phyloP scores from a whole-genome alignment of 75 land plant species.

The Pinus tabuliformis region DNA sequence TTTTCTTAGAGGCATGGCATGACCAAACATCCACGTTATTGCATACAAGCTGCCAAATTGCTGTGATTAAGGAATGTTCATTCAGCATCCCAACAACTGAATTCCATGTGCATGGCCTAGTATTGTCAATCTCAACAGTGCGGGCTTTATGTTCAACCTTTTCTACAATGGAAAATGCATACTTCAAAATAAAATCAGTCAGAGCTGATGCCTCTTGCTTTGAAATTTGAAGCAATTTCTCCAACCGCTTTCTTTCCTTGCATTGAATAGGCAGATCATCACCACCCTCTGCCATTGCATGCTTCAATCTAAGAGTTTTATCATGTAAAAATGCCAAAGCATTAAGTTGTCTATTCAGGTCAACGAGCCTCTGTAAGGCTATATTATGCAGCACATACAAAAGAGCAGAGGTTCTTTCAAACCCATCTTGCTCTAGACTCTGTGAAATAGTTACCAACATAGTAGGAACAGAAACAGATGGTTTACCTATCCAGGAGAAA shows the following conservation, averaged over 20 bases:
- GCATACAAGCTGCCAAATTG: constrained; percentile 69
- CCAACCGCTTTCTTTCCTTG: constrained; percentile 31
- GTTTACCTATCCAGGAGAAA: constrained; percentile 55
- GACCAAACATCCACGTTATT: constrained; percentile 75
- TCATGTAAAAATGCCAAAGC: constrained; percentile 52
- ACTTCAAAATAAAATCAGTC: constrained; percentile 31
- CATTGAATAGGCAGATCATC: constrained; percentile 6
- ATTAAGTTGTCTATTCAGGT: constrained; percentile 55
- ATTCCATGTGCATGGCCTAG: constrained; percentile 20
- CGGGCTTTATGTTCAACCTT: constrained; percentile 2
- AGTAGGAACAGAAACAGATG: constrained; percentile 44
- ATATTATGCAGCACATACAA: constrained; percentile 44
- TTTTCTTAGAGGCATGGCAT: constrained; percentile 39
- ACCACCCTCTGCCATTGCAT: constrained; percentile 12
- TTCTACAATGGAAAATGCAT: constrained; percentile 10
- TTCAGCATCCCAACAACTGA: constrained; percentile 30
- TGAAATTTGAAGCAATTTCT: constrained; percentile 18
- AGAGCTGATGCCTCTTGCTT: constrained; percentile 55
- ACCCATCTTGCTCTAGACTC: constrained; percentile 10
- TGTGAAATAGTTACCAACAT: constrained; percentile 28
- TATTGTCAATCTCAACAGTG: constrained; percentile 16
- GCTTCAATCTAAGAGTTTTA: neutral
- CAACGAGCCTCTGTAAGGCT: constrained; percentile 72
- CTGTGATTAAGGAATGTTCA: constrained; percentile 30
- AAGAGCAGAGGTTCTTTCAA: constrained; percentile 28